Evolutionary conservation across 768 basidiomycete species (phyloP).

Genomic region (Guyanaporus albipodus): DNA sequence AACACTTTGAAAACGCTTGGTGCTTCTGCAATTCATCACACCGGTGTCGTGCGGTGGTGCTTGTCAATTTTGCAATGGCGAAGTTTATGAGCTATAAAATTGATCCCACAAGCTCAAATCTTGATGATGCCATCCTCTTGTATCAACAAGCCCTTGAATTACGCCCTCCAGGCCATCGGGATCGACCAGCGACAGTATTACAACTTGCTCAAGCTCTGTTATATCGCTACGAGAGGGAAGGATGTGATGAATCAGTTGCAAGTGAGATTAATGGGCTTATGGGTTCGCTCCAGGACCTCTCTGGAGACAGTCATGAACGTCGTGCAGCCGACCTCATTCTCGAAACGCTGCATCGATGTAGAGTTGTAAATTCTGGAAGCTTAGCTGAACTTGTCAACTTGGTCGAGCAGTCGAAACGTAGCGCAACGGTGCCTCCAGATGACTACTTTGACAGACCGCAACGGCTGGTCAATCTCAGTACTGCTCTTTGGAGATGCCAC

Average conservation of each 20-base stretch:
- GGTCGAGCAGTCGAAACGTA: too few species aligned
- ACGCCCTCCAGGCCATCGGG: neutral
- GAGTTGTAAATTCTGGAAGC: neutral
- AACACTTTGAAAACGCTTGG: neutral
- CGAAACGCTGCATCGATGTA: neutral
- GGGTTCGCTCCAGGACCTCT: neutral
- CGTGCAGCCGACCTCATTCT: neutral
- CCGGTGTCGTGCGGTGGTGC: neutral
- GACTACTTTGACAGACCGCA: too few species aligned
- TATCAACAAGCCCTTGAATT: neutral
- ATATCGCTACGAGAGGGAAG: neutral
- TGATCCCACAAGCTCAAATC: neutral
- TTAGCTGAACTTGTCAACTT: neutral
- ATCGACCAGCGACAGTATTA: neutral
- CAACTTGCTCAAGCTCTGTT: neutral
- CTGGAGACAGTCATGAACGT: neutral
- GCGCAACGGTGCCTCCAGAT: too few species aligned
- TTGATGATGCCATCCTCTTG: neutral
- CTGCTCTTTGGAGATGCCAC: too few species aligned
- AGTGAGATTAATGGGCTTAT: neutral
- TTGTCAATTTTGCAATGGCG: neutral
- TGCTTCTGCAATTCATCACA: neutral
- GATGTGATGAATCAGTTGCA: neutral
- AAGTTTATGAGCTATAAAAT: neutral
- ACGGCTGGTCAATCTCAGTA: too few species aligned